These are phyloP conservation scores for Creolimax fragrantissima DNA, from an alignment of 78 protist genomes.

Conservation along the genomic window DNA sequence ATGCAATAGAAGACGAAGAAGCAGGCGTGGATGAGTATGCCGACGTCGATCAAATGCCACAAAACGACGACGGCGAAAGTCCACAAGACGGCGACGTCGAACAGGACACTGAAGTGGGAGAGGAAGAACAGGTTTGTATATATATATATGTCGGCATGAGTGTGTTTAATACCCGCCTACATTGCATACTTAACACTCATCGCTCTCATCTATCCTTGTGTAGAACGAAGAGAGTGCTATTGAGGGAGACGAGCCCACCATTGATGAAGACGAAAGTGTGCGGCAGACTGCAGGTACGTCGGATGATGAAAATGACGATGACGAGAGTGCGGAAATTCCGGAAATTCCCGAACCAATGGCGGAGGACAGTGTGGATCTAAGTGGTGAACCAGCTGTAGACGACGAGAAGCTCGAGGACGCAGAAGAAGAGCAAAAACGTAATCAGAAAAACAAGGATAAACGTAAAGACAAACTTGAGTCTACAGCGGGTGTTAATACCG, in stretches of 20 bases:
- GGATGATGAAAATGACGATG: too few relatives aligned
- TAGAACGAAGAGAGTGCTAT: too few relatives aligned
- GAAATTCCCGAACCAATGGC: neutral
- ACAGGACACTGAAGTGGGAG: conserved; percentile 20
- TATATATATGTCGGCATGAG: too few relatives aligned
- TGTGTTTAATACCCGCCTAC: too few relatives aligned
- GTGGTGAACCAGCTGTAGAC: too few relatives aligned
- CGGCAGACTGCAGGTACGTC: too few relatives aligned
- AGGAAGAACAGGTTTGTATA: neutral
- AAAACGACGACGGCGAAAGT: neutral
- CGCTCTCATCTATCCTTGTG: too few relatives aligned
- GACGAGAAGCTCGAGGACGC: neutral
- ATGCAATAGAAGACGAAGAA: neutral
- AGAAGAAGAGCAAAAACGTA: neutral
- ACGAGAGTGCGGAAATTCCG: too few relatives aligned
- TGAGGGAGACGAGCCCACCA: too few relatives aligned
- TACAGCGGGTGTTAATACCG: neutral
- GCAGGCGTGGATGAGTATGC: neutral
- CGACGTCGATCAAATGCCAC: neutral
- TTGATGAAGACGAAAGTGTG: too few relatives aligned
- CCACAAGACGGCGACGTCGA: conserved; percentile 17
- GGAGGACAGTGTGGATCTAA: neutral
- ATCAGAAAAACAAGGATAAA: neutral
- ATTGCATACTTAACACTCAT: too few relatives aligned
- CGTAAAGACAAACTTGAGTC: neutral